phyloP scores from a whole-genome alignment of 306 rosid genomes.

The Lithocarpus polystachyus region DNA sequence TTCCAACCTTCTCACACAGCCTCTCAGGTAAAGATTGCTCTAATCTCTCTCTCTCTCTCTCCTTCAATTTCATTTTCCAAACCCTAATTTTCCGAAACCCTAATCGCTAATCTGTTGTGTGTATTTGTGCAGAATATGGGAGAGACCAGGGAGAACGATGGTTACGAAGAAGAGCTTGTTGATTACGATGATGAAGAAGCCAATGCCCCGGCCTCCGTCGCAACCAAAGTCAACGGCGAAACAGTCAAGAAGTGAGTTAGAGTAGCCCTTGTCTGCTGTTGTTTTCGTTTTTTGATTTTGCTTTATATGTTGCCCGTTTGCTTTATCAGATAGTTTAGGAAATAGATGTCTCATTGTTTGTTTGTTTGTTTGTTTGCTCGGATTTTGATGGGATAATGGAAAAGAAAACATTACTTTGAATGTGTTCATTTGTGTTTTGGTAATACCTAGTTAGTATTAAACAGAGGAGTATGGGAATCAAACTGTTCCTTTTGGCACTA shows the following conservation, averaged over 20 bases:
- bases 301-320: neutral
- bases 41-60: neutral
- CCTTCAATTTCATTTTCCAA: neutral
- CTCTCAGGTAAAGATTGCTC: constrained; percentile 47
- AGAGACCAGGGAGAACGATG: constrained; percentile 78
- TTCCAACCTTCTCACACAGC: neutral
- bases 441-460: too few relatives aligned
- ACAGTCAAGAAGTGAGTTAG: constrained; percentile 72
- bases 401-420: neutral
- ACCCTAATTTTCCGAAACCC: neutral
- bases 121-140: constrained; percentile 58
- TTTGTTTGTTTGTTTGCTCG: neutral
- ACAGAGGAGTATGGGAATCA: neutral
- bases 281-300: neutral
- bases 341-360: neutral
- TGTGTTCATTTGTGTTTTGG: neutral
- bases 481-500: neutral
- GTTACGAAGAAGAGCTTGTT: constrained; percentile 93
- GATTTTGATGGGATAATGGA: neutral
- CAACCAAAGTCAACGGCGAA: constrained; percentile 87
- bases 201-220: constrained; percentile 77
- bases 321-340: neutral
- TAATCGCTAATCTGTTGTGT: neutral
- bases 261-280: neutral
- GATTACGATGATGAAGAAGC: constrained; percentile 97